These are phyloP conservation scores for Lactarius sp. DNA, from an alignment of 768 basidiomycete genomes.

Conservation along the genomic window DNA sequence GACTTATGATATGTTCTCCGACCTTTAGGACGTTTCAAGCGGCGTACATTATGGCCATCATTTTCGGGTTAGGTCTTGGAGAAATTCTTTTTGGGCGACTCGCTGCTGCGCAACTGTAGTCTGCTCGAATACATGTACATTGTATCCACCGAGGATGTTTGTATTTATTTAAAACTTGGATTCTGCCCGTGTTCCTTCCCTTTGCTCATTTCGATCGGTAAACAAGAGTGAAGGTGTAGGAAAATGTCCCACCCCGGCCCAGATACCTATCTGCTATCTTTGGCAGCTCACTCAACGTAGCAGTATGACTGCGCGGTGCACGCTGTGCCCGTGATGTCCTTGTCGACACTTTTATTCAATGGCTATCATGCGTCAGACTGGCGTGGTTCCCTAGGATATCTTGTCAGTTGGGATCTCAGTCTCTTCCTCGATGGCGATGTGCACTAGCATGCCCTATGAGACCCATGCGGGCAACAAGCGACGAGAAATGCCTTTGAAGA, in stretches of 20 bases:
- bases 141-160: background rate
- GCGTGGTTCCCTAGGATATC: too few relatives aligned
- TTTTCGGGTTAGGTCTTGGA: constrained; percentile 67
- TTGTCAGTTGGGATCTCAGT: too few relatives aligned
- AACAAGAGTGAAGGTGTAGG: background rate
- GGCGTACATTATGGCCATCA: constrained; percentile 67
- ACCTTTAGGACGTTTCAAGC: constrained; percentile 74
- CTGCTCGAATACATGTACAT: background rate
- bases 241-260: background rate
- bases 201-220: background rate
- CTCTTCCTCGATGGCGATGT: too few relatives aligned
- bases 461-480: too few relatives aligned
- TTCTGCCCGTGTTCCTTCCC: background rate
- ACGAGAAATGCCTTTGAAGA: too few relatives aligned
- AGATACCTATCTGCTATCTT: too few relatives aligned
- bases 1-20: constrained; percentile 18
- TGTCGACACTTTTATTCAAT: too few relatives aligned
- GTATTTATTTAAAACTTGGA: background rate
- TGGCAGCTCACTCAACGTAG: too few relatives aligned
- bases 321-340: too few relatives aligned
- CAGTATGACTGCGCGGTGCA: too few relatives aligned
- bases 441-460: too few relatives aligned
- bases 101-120: constrained; percentile 26
- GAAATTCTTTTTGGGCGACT: constrained; percentile 68
- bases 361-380: too few relatives aligned